Conservation (phyloP, 495 filamentous ascomycete genomes). For the Aspergillus bridgeri region DNA sequence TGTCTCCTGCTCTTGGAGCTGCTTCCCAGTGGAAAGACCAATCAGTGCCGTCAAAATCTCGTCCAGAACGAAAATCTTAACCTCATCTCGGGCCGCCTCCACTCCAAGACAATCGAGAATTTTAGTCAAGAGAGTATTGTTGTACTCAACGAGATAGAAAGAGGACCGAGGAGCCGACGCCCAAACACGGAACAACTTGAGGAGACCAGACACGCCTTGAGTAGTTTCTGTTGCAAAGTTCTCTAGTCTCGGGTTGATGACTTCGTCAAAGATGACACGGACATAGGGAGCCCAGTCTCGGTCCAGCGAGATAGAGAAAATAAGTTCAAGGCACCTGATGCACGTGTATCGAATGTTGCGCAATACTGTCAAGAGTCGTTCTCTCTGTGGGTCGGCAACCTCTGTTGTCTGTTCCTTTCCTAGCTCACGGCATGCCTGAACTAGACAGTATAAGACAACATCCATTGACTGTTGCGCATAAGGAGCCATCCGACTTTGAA, state of each 20-base stretch:
- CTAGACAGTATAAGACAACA: slow-evolving; percentile 72
- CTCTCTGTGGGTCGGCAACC: slow-evolving; percentile 40
- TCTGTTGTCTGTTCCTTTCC: slow-evolving; percentile 34
- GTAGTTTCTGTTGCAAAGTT: slow-evolving; percentile 83
- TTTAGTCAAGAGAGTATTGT: slow-evolving; percentile 60
- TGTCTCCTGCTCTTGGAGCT: slow-evolving; percentile 42
- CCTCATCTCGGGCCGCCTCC: slow-evolving; percentile 79
- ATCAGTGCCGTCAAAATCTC: slow-evolving; percentile 64
- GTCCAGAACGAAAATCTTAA: slow-evolving; percentile 76
- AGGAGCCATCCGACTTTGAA: slow-evolving; percentile 63
- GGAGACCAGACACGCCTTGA: slow-evolving; percentile 78
- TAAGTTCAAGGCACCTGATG: slow-evolving; percentile 71
- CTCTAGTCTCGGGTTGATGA: slow-evolving; percentile 71
- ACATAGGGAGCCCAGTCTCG: slow-evolving; percentile 71
- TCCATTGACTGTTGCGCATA: slow-evolving; percentile 64
- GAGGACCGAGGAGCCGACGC: slow-evolving; percentile 61
- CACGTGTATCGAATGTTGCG: slow-evolving; percentile 69
- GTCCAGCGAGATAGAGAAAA: slow-evolving; percentile 66
- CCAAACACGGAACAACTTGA: slow-evolving; percentile 80
- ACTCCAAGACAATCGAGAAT: slow-evolving; percentile 69
- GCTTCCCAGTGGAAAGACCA: slow-evolving; percentile 47
- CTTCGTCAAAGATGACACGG: slow-evolving; percentile 62
- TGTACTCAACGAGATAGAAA: slow-evolving; percentile 62
- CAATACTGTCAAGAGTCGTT: slow-evolving; percentile 51
- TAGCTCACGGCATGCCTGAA: slow-evolving; percentile 63